Evolutionary conservation across 169 alveolate genomes (phyloP).

Genomic region (Condylostoma magnum): DNA sequence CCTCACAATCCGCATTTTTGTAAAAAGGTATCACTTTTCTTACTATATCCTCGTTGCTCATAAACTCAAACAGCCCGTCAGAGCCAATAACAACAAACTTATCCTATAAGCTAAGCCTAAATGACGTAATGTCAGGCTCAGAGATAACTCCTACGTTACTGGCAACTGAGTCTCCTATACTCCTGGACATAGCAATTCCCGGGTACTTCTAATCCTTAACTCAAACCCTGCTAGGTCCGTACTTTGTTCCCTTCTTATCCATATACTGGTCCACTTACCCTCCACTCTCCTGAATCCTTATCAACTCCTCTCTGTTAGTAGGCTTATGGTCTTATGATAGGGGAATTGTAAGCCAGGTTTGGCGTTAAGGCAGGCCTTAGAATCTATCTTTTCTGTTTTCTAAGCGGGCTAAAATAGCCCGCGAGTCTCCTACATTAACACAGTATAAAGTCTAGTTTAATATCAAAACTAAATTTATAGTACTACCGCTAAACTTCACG

Average conservation of each 20-base stretch:
- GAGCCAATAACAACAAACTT: constrained; percentile 51
- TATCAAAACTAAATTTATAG: background rate
- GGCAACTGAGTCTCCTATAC: constrained; percentile 77
- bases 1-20: background rate
- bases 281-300: background rate
- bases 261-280: constrained; percentile 27
- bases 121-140: constrained; percentile 62
- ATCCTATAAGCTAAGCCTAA: constrained; percentile 47
- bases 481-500: background rate
- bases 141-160: constrained; percentile 71
- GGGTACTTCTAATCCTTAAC: constrained; percentile 59
- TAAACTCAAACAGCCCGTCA: constrained; percentile 25
- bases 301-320: background rate
- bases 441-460: background rate
- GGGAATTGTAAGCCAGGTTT: constrained; percentile 21
- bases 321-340: constrained; percentile 75
- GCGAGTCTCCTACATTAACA: constrained; percentile 5
- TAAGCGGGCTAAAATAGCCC: background rate
- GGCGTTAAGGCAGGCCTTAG: no score
- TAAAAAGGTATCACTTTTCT: background rate
- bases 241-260: constrained; percentile 44
- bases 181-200: constrained; percentile 82
- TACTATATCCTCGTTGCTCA: background rate
- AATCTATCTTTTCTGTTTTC: no score
- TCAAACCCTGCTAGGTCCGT: constrained; percentile 81